Evolutionary conservation across 306 rosid species (phyloP).

Genomic region (Glycine latifolia): DNA sequence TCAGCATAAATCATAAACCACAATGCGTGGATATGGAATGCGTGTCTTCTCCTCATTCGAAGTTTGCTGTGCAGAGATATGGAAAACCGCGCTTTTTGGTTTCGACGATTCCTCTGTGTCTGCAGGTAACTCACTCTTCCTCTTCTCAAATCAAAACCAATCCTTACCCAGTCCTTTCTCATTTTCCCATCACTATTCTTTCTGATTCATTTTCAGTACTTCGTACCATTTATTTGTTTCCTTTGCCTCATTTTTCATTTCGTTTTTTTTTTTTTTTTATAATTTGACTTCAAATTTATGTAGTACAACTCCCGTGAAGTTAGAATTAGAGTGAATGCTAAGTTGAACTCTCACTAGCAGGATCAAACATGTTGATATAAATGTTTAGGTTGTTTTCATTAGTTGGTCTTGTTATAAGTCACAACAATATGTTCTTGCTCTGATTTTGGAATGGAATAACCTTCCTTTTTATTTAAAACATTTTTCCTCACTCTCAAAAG

Average conservation of each 20-base stretch:
- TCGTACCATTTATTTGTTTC: background rate
- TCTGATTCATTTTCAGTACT: constrained; percentile 13
- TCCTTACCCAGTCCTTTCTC: background rate
- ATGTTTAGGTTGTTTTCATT: background rate
- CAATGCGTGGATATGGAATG: constrained; percentile 45
- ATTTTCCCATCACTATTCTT: background rate
- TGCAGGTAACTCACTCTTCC: background rate
- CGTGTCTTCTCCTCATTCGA: constrained; percentile 51
- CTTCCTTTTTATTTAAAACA: background rate
- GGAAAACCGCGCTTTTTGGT: constrained; percentile 37
- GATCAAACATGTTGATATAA: no score
- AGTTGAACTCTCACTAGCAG: background rate
- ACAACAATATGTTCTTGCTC: background rate
- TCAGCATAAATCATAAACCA: background rate
- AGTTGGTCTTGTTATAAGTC: background rate
- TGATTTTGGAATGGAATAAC: background rate
- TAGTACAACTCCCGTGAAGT: background rate
- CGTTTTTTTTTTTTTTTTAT: background rate
- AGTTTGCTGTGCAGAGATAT: constrained; percentile 40
- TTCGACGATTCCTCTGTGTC: background rate
- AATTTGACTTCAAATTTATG: background rate
- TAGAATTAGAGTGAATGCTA: background rate
- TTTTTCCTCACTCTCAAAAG: background rate
- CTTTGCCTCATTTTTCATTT: background rate
- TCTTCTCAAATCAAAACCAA: background rate